Conservation (phyloP, 345 rosid genomes). For the Tarenaya hassleriana region DNA sequence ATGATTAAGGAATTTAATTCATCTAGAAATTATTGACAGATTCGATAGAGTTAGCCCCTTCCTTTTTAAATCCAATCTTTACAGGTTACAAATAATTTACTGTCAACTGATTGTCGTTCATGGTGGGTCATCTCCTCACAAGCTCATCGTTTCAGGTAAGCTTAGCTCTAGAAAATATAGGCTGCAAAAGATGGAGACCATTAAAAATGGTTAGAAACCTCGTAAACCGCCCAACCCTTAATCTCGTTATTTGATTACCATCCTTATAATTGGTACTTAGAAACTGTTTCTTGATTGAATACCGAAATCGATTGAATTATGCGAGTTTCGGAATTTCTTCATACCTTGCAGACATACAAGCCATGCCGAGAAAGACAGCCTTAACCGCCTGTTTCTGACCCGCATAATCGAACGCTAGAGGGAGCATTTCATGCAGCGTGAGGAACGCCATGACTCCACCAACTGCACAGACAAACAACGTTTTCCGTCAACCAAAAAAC, state of each 20-base stretch:
- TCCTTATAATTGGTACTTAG: no score
- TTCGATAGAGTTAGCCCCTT: no score
- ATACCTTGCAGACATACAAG: slow-evolving; percentile 99
- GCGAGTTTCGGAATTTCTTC: not conserved
- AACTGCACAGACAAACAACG: slow-evolving; percentile 42
- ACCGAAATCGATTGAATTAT: no score
- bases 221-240: no score
- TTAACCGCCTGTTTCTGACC: slow-evolving; percentile 98
- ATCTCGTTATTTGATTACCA: no score
- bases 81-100: no score
- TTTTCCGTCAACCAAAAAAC: not conserved
- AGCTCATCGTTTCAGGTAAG: slow-evolving; percentile 66
- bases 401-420: slow-evolving; percentile 96
- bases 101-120: no score
- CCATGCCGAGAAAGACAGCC: slow-evolving; percentile 96
- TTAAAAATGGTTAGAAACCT: no score
- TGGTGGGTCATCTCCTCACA: slow-evolving; percentile 18
- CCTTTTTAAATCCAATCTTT: no score
- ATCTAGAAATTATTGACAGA: no score
- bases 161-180: slow-evolving; percentile 77
- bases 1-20: no score
- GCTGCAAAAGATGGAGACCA: slow-evolving; percentile 43
- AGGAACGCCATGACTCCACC: slow-evolving; percentile 99
- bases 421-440: slow-evolving; percentile 96
- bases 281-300: no score